Evolutionary conservation across 2,329 filamentous ascomycete species (phyloP).

Genomic region (Cercospora sp.): DNA sequence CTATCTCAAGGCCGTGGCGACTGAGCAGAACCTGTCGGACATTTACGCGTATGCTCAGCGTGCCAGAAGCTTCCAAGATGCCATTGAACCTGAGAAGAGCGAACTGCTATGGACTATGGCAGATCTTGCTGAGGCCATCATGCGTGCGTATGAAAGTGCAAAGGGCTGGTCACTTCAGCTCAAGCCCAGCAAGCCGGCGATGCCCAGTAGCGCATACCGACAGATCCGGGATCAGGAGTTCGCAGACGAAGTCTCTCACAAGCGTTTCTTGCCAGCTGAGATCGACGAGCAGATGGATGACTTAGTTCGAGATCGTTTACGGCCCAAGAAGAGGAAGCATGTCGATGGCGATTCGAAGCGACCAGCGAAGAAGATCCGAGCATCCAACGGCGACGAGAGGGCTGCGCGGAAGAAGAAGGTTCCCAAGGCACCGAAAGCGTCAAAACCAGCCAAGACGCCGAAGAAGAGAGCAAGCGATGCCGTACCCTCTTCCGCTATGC

Average conservation of each 20-base stretch:
- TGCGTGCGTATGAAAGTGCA: constrained; percentile 82
- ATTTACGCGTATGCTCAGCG: constrained; percentile 92
- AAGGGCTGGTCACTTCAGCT: constrained; percentile 84
- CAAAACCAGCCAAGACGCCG: constrained; percentile 35
- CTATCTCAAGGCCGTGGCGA: constrained; percentile 79
- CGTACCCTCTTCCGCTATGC: constrained; percentile 43
- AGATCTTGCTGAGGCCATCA: constrained; percentile 79
- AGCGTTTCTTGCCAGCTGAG: constrained; percentile 77
- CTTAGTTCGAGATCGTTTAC: constrained; percentile 68
- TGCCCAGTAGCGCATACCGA: constrained; percentile 77
- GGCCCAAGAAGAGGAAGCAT: constrained; percentile 54
- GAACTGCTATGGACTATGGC: constrained; percentile 82
- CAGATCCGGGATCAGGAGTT: constrained; percentile 72
- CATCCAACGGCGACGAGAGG: constrained; percentile 31
- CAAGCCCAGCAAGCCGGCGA: constrained; percentile 74
- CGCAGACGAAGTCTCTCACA: constrained; percentile 83
- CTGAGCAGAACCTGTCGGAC: constrained; percentile 80
- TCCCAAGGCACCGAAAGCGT: constrained; percentile 40
- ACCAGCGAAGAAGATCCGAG: constrained; percentile 34
- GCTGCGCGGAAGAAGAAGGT: constrained; percentile 33
- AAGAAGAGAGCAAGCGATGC: constrained; percentile 42
- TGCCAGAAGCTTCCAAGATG: constrained; percentile 86
- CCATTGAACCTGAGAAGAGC: constrained; percentile 65
- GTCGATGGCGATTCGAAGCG: constrained; percentile 27
- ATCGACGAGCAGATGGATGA: constrained; percentile 73